Evolutionary conservation across 345 rosid species (phyloP).

Genomic region (Noccaea caerulescens): DNA sequence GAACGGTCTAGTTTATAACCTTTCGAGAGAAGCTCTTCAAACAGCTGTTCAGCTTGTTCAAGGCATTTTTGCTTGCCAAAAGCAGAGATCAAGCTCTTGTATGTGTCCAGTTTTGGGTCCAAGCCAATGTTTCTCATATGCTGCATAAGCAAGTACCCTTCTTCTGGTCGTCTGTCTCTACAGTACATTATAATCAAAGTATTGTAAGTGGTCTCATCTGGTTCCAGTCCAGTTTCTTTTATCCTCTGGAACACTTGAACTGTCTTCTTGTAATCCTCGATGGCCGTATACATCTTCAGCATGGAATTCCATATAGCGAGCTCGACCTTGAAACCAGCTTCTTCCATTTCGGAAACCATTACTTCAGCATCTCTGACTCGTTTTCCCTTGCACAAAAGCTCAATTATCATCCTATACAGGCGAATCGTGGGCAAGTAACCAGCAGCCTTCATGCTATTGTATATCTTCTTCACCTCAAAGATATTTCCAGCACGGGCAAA

Average conservation of each 20-base stretch:
- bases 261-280: constrained; percentile 77
- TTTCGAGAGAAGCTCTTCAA: constrained; percentile 63
- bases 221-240: constrained; percentile 67
- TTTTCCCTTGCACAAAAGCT: constrained; percentile 76
- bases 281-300: constrained; percentile 77
- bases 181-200: constrained; percentile 85
- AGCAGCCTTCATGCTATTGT: constrained; percentile 92
- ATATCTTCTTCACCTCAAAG: constrained; percentile 90
- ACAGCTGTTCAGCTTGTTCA: constrained; percentile 80
- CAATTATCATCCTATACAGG: constrained; percentile 83
- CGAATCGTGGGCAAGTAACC: constrained; percentile 95
- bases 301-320: constrained; percentile 84
- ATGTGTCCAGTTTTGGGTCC: constrained; percentile 83
- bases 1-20: constrained; percentile 85
- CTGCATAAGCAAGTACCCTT: constrained; percentile 74
- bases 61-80: constrained; percentile 72
- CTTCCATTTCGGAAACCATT: constrained; percentile 91
- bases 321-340: constrained; percentile 83
- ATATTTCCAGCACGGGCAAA: constrained; percentile 79
- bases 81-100: constrained; percentile 93
- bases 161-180: constrained; percentile 84
- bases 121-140: constrained; percentile 73
- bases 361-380: constrained; percentile 84
- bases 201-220: constrained; percentile 88
- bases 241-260: constrained; percentile 72